phyloP scores from a whole-genome alignment of 768 basidiomycete genomes.

The Suillus ampliporus region DNA sequence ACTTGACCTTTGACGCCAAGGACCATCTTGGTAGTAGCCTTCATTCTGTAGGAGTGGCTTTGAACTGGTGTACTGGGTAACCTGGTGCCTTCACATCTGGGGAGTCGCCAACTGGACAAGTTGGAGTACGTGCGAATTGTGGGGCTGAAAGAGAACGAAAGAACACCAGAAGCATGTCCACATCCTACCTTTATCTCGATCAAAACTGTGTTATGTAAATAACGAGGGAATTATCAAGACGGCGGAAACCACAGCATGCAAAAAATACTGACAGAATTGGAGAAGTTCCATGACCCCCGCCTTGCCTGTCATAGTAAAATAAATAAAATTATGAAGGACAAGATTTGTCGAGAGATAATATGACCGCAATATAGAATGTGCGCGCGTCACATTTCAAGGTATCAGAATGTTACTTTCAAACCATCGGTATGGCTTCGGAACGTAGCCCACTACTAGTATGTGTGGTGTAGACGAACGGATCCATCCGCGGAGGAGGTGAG shows the following conservation, averaged over 20 bases:
- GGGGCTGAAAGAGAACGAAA: neutral
- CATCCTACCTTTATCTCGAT: neutral
- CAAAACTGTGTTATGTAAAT: neutral
- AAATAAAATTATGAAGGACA: neutral
- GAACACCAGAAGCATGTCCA: neutral
- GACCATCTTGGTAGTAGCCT: neutral
- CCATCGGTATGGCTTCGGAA: conserved; percentile 25
- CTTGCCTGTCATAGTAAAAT: neutral
- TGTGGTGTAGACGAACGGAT: conserved; percentile 19
- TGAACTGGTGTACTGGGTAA: neutral
- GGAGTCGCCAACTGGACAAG: neutral
- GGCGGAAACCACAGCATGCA: neutral
- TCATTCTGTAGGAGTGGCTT: neutral
- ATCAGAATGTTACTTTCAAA: conserved; percentile 13
- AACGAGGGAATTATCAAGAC: neutral
- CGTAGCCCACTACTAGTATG: conserved; percentile 3
- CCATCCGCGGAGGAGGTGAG: conserved; percentile 19
- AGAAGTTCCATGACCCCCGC: neutral
- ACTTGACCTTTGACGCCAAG: neutral
- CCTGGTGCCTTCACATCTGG: neutral
- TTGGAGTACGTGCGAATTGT: neutral
- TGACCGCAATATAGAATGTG: neutral
- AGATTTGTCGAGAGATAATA: neutral
- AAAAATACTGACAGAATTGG: neutral
- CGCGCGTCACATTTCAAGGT: neutral